Conservation (phyloP, 164 flowering plant species). For the Aristolochia contorta region DNA sequence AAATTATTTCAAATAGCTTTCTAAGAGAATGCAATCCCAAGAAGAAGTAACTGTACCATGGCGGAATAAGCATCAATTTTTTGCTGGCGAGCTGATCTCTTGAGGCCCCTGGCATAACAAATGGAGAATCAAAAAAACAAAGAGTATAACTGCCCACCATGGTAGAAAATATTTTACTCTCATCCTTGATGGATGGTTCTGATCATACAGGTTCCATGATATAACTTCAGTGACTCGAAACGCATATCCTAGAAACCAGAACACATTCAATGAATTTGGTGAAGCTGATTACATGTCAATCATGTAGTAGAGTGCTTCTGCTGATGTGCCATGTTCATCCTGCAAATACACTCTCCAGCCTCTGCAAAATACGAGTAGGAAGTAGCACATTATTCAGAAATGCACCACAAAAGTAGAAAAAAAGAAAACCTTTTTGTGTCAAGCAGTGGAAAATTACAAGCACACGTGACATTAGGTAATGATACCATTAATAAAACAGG, state of each 20-base stretch:
- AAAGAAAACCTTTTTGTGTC: too few species aligned
- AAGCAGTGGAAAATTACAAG: too few species aligned
- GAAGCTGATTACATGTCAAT: conserved; percentile 37
- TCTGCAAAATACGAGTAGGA: conserved; percentile 18
- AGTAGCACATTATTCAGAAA: too few species aligned
- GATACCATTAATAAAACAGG: too few species aligned
- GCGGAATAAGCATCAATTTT: conserved; percentile 67
- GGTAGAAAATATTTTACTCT: background rate
- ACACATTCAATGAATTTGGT: background rate
- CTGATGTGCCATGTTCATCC: conserved; percentile 78
- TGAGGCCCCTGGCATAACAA: conserved; percentile 17
- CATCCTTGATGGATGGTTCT: background rate
- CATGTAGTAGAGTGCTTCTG: conserved; percentile 50
- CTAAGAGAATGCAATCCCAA: background rate
- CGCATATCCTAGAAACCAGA: background rate
- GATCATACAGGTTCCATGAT: background rate
- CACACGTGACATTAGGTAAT: too few species aligned
- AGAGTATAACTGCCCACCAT: background rate
- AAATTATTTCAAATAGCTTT: background rate
- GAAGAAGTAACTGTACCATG: conserved; percentile 29
- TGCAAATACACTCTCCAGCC: conserved; percentile 89
- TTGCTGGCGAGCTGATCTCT: conserved; percentile 19
- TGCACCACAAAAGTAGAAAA: too few species aligned
- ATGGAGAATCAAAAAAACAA: background rate
- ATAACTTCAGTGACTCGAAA: background rate